phyloP scores from a whole-genome alignment of 2,329 filamentous ascomycete genomes.

The Ceratocystis harringtonii region DNA sequence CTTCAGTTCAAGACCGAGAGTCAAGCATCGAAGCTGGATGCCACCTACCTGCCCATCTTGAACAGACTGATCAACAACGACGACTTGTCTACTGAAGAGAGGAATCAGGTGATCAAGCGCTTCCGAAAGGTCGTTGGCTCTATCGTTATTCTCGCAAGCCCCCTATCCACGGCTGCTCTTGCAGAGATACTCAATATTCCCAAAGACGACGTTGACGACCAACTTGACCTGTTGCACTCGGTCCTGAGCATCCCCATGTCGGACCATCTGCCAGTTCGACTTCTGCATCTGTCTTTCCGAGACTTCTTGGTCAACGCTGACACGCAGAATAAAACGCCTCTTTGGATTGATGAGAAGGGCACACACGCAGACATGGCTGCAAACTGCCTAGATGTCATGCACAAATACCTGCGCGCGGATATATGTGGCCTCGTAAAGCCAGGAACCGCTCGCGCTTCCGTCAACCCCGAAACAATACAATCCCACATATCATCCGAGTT shows the following conservation, averaged over 20 bases:
- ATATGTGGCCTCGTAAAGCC: neutral
- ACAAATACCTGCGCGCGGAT: neutral
- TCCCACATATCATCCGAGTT: neutral
- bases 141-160: neutral
- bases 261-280: neutral
- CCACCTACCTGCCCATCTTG: neutral
- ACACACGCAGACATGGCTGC: neutral
- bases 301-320: neutral
- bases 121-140: neutral
- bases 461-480: neutral
- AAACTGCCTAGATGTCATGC: neutral
- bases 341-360: neutral
- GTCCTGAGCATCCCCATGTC: neutral
- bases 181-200: neutral
- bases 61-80: neutral
- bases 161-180: neutral
- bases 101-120: neutral
- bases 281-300: neutral
- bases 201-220: neutral
- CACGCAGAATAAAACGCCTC: neutral
- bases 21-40: neutral
- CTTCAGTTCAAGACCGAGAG: neutral
- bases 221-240: neutral
- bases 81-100: neutral
- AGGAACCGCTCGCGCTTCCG: neutral